Evolutionary conservation across 1,284 basidiomycete genomes (phyloP), one percentile per base, ranked within the genome.

Genomic region (Bondarzewia mesenterica): DNA sequence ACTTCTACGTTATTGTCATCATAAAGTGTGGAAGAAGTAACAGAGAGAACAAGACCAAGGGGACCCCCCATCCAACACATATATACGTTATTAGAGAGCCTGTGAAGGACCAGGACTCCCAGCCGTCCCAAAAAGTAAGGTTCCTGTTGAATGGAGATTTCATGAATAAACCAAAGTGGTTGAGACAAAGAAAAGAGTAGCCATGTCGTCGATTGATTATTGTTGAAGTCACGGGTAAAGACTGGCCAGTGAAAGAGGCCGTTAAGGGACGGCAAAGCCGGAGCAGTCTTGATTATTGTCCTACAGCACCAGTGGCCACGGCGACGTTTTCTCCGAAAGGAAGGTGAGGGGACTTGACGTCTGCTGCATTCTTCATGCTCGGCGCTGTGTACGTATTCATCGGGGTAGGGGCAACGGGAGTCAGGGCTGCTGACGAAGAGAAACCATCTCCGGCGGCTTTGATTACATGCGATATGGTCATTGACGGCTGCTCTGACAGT

Each of bases 261-360:
- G 21, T 6, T 32, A 35, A 20, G 21, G 26, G 42, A 36, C 14
- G 41, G 52, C 20, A 35, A 26, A 25, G 29, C n/a, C 29, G 42
- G 29, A 42, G 41, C 27, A 18, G 27, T 18, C 25, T 42, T 41
- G 38, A 48, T 66, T 74, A 82, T 75, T 73, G 74, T 27, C 70
- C 74, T 43, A 68, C 68, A 42, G 69, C 64, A 46, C 74, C 70
- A 46, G 79, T 72, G 50, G 74, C 71, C 46, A 85, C 69, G 47
- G 77, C 69, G 52, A 78, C 71, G 55, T 77, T 81, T 63, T 88
- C 85, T 53, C 75, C 75, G 53, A 80, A 77, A 12, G 81, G 73
- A 47, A 83, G 61, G 60, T 80, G 78, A 54, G 82, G 75, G 23
- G 80, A 71, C 63, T 78, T 82, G 67, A 82, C 67, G 44, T 74